Evolutionary conservation across 2,329 filamentous ascomycete species (phyloP).

Genomic region (Incumbomyces delicatus): DNA sequence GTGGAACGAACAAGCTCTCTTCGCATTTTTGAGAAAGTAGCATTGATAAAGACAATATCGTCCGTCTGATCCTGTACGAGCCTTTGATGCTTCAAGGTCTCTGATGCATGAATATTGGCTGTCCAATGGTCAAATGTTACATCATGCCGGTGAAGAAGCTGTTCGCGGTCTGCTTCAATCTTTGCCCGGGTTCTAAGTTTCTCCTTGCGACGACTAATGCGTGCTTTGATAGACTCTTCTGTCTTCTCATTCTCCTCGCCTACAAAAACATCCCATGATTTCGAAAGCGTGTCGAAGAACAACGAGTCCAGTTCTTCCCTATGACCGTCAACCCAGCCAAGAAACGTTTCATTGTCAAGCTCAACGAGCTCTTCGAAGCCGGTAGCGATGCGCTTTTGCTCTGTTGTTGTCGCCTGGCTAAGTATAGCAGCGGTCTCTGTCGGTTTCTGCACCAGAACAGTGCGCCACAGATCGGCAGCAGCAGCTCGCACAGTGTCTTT

Average conservation of each 20-base stretch:
- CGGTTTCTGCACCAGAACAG: slow-evolving; percentile 87
- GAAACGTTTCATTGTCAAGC: slow-evolving; percentile 78
- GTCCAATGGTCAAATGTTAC: slow-evolving; percentile 83
- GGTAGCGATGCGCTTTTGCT: slow-evolving; percentile 60
- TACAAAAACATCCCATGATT: slow-evolving; percentile 82
- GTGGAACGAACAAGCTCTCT: slow-evolving; percentile 68
- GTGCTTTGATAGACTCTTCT: slow-evolving; percentile 60
- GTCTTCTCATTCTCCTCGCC: slow-evolving; percentile 69
- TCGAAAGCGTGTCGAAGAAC: slow-evolving; percentile 73
- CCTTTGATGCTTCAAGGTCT: slow-evolving; percentile 84
- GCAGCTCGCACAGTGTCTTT: slow-evolving; percentile 59
- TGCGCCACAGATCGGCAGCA: slow-evolving; percentile 79
- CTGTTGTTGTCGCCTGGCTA: slow-evolving; percentile 57
- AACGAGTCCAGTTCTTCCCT: slow-evolving; percentile 66
- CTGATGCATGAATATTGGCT: slow-evolving; percentile 86
- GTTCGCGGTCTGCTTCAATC: slow-evolving; percentile 59
- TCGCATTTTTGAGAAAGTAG: slow-evolving; percentile 68
- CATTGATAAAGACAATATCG: slow-evolving; percentile 66
- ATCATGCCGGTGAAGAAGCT: slow-evolving; percentile 70
- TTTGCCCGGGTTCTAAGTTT: slow-evolving; percentile 69
- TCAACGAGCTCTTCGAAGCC: slow-evolving; percentile 79
- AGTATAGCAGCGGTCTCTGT: slow-evolving; percentile 68
- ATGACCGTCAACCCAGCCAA: slow-evolving; percentile 79
- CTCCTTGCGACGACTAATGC: slow-evolving; percentile 68
- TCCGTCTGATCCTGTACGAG: slow-evolving; percentile 89